Conservation (phyloP, 108 stramenopile species). For the Cyclostephanos tholiformis region DNA sequence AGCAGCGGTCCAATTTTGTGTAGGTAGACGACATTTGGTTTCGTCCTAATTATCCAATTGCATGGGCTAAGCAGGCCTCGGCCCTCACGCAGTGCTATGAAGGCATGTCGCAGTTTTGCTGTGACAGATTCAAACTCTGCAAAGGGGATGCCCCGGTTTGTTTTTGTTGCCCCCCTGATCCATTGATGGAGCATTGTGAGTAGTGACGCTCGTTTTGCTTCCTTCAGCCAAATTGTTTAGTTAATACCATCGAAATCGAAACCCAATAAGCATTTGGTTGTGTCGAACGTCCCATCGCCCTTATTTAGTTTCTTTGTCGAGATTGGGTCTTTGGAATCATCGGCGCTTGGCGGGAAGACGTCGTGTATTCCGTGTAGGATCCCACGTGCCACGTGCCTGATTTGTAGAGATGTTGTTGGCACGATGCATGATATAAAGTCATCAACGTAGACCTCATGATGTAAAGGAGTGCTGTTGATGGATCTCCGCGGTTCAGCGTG, state of each 20-base stretch:
- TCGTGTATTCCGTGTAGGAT: no score
- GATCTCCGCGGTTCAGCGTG: no score
- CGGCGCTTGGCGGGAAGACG: no score
- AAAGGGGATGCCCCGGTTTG: not conserved
- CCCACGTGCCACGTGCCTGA: not conserved
- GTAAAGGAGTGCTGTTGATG: not conserved
- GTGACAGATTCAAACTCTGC: not conserved
- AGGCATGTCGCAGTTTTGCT: slow-evolving; percentile 1
- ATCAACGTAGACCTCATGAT: not conserved
- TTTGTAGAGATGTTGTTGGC: not conserved
- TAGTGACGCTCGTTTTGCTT: not conserved
- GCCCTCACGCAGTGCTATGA: no score
- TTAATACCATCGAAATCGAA: not conserved
- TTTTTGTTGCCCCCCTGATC: no score
- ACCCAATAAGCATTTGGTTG: not conserved
- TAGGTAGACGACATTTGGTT: not conserved
- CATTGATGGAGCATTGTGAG: no score
- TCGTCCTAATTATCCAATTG: not conserved
- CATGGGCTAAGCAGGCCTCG: not conserved
- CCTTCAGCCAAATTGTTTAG: not conserved
- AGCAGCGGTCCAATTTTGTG: not conserved
- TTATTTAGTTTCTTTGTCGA: no score
- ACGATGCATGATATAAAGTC: not conserved
- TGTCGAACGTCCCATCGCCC: no score
- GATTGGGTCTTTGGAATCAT: no score